Evolutionary conservation across 2,329 filamentous ascomycete genomes (phyloP), one percentile per base, ranked within the genome.

Genomic region (Sarocladium oryzae): DNA sequence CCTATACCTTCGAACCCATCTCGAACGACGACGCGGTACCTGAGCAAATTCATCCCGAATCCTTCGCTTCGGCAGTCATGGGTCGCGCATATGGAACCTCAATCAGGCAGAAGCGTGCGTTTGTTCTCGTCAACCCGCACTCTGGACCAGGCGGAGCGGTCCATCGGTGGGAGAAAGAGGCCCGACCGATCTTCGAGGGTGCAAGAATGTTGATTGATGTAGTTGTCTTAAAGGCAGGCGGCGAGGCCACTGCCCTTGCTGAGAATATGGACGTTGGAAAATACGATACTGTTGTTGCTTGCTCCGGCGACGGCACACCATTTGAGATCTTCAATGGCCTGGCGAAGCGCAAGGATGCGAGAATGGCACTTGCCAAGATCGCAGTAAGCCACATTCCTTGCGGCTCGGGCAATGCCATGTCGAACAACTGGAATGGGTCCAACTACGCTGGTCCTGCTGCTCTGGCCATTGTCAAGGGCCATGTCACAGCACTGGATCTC

Each of bases 261-360:
- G 77, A 87, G 62, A 76, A 82, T 37, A 69, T 96, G 46, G 88
- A 96, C 62, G 77, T 93, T 24, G 80, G 90, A 45, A 79, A 77
- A 2, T 96, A 84, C 66, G 93, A 99, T 69, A 85, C 90, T 8
- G 79, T 97, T 13, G 83, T 92, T 23, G 88, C 89, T 55, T 93
- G 89, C 63, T 96, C 92, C 1, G 93, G 93, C 4, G 93, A 99
- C 60, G 93, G 93, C 9, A 76, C 96, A 35, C 86, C 89, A 0
- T 86, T 96, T 64, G 93, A 99, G 68, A 86, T 96, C 8, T 96
- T 96, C 73, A 97, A 99, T 63, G 93, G 93, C 0, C 71, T 99
- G 28, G 90, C 81, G 13, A 85, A 82, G 67, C 84, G 89, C 35
- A 63, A 77, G 4, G 88, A 96, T 67, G 90, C 90, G 18, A 74